Evolutionary conservation across 495 filamentous ascomycete species (phyloP), one percentile per base, ranked within the genome.

Genomic region (Podospora pseudocomata): DNA sequence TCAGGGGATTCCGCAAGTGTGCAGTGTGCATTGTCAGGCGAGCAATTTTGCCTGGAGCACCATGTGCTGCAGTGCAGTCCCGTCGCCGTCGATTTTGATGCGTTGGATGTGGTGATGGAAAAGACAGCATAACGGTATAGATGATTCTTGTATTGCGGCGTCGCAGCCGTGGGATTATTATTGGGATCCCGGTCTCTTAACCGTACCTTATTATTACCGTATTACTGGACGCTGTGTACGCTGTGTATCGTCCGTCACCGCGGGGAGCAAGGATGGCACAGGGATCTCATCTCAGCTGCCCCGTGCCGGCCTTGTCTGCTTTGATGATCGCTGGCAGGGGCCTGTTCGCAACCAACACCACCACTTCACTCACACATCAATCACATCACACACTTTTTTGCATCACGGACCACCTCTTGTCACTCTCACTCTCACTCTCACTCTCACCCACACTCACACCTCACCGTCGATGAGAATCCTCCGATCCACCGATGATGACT

Each of bases 311-410:
- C 18, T 63, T 32, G 61, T 58, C 55, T 58, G 55, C 55, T 58
- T 58, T 58, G 55, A 58, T 58, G 61, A 63, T 63, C 61, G 61
- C 30, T 63, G 61, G 61, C 61, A 63, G 61, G 61, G 61, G 61
- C 15, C 30, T 32, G 16, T 26, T 28, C 30, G 32, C 16, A n/a
- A 28, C 19, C 61, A 63, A 34, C 61, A 39, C 55, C n/a, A 58
- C 55, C 23, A 23, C 23, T 23, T 23, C 23, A 23, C 23, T 49
- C 39, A 49, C 55, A 19, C 55, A 58, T 58, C 55, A 26, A 58
- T 58, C 55, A 58, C 55, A 58, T 58, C 55, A 26, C 55, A 49
- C 39, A 49, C 39, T 49, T 49, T 49, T 18, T 49, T 49, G 39
- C 55, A 58, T 58, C 55, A 58, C 13, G 55, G 55, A 58, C 55